A percentile compares a stretch with the other conserved stretches of the same genome.
Evolutionary conservation across 352 stramenopile genomes (phyloP).

Genomic region (Blastocystis sp.): DNA sequence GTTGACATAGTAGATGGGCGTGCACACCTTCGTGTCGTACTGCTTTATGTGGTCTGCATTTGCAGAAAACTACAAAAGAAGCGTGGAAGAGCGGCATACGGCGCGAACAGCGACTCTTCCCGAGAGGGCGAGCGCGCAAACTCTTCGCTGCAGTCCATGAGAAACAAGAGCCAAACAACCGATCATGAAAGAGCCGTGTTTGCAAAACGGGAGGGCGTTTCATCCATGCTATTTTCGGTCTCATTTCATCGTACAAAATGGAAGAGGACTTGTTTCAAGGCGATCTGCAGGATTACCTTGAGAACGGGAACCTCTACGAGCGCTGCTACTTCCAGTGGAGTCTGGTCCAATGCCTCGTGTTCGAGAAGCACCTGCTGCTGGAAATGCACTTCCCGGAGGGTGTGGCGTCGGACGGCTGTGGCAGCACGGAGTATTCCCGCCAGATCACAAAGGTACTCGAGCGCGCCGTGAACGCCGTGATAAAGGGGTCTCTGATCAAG

Average conservation of each 20-base stretch:
- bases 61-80: not conserved
- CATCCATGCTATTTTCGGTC: not conserved
- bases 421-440: not conserved
- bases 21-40: conserved; percentile 81
- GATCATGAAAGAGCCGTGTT: no score
- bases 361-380: conserved; percentile 52
- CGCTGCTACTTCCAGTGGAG: conserved; percentile 62
- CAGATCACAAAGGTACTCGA: conserved; percentile 47
- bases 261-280: conserved; percentile 65
- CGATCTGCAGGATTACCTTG: conserved; percentile 64
- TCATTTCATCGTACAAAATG: conserved; percentile 1
- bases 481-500: conserved; percentile 59
- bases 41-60: not conserved
- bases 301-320: conserved; percentile 49
- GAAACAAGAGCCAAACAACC: no score
- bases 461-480: conserved; percentile 42
- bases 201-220: not conserved
- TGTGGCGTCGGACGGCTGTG: not conserved
- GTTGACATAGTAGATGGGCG: conserved; percentile 99
- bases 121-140: no score
- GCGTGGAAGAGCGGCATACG: not conserved
- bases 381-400: conserved; percentile 49
- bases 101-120: not conserved
- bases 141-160: no score
- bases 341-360: conserved; percentile 34